Percentiles rank a stretch among this genome's conserved stretches.
These are phyloP conservation scores for Talaromyces wortmannii DNA, from an alignment of 495 filamentous ascomycete species.

Conservation along the genomic window DNA sequence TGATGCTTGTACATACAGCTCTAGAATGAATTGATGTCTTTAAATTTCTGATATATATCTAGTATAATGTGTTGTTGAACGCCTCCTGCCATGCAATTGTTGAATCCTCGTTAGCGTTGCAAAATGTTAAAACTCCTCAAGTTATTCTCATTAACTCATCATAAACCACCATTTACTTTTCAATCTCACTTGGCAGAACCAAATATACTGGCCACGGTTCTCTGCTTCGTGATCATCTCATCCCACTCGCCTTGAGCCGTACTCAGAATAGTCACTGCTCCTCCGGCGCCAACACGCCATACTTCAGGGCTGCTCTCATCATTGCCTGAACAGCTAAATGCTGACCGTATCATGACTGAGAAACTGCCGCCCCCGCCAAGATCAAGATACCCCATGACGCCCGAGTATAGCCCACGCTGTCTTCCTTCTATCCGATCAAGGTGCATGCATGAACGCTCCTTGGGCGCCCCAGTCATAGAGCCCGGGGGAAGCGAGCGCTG, in stretches of 20 bases:
- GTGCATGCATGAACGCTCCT: constrained; percentile 82
- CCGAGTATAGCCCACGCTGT: constrained; percentile 74
- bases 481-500: constrained; percentile 77
- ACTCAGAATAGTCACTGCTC: constrained; percentile 78
- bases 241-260: constrained; percentile 73
- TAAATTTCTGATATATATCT: not conserved
- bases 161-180: too few species aligned
- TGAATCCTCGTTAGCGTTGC: not conserved
- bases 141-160: not conserved
- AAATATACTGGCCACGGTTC: constrained; percentile 53
- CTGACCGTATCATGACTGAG: constrained; percentile 76
- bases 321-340: constrained; percentile 59
- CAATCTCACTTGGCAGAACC: not conserved
- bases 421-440: constrained; percentile 59
- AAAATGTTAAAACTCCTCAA: not conserved
- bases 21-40: not conserved
- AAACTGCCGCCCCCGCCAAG: constrained; percentile 81
- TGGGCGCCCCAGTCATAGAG: constrained; percentile 93
- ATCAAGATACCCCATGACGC: constrained; percentile 84
- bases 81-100: constrained; percentile 3
- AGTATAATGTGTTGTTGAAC: not conserved
- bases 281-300: constrained; percentile 85
- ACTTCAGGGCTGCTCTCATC: constrained; percentile 34
- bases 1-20: not conserved
- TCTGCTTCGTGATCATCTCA: constrained; percentile 83